Evolutionary conservation across 1,139 yeast species (phyloP).

Genomic region (Meyerozyma athensensis): DNA sequence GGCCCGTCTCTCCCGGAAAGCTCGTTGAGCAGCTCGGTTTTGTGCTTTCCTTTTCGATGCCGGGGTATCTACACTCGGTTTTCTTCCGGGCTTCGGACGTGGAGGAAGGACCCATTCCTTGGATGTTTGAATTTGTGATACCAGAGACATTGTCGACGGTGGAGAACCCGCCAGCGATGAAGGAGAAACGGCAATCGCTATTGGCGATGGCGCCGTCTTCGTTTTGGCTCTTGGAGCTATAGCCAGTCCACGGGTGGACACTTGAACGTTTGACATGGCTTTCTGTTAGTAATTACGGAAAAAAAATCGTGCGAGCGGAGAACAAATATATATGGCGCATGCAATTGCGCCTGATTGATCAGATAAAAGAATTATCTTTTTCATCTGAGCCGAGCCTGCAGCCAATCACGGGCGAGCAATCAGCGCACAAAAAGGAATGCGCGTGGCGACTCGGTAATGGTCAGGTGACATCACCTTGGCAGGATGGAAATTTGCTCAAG

Average conservation of each 20-base stretch:
- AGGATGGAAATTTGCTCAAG: not conserved
- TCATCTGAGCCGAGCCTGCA: constrained; percentile 7
- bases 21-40: constrained; percentile 93
- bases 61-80: constrained; percentile 73
- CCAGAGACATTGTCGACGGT: constrained; percentile 1
- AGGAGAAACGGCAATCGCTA: constrained; percentile 20
- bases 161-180: constrained; percentile 10
- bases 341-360: constrained; percentile 9
- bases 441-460: constrained; percentile 3
- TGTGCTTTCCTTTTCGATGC: constrained; percentile 84
- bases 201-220: constrained; percentile 29
- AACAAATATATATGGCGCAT: not conserved
- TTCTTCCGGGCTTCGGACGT: constrained; percentile 85
- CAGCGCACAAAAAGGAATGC: constrained; percentile 3
- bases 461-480: not conserved
- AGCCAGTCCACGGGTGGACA: constrained; percentile 25
- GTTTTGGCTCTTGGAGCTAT: constrained; percentile 33
- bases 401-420: constrained; percentile 6
- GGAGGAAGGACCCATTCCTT: constrained; percentile 91
- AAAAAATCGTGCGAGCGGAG: not conserved
- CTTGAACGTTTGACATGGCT: constrained; percentile 6
- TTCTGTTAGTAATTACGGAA: not conserved
- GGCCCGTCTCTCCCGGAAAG: constrained; percentile 80
- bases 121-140: constrained; percentile 59
- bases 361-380: constrained; percentile 13